phyloP scores from a whole-genome alignment of 2,329 filamentous ascomycete species.

The Aspergillus sergii region DNA sequence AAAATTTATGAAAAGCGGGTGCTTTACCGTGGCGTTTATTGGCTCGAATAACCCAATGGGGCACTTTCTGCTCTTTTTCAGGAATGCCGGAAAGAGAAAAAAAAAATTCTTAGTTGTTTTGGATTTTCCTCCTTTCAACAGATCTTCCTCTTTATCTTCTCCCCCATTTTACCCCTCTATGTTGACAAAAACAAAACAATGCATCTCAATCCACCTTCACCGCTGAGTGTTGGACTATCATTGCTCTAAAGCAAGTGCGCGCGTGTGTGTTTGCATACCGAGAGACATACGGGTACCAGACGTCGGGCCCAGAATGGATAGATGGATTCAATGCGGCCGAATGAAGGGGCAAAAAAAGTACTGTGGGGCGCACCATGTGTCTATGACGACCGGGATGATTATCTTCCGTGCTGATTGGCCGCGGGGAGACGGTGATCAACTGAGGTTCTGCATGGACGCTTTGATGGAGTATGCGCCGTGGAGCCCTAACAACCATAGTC shows the following conservation, averaged over 20 bases:
- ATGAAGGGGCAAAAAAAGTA: conserved; percentile 24
- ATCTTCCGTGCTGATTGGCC: conserved; percentile 16
- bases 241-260: not conserved
- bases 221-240: conserved; percentile 1
- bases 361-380: conserved; percentile 28
- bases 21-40: conserved; percentile 29
- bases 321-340: not conserved
- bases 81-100: conserved; percentile 3
- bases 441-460: conserved; percentile 27
- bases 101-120: conserved; percentile 3
- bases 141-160: not conserved
- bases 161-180: conserved; percentile 7
- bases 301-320: not conserved
- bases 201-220: conserved; percentile 3
- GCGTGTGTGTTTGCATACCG: conserved; percentile 7
- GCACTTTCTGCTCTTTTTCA: not conserved
- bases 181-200: conserved; percentile 1
- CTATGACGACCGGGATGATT: conserved; percentile 24
- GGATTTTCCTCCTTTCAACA: conserved; percentile 3
- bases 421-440: conserved; percentile 18
- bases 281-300: conserved; percentile 1
- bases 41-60: conserved; percentile 17
- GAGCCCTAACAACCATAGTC: not conserved
- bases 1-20: conserved; percentile 17
- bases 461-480: conserved; percentile 10